A percentile compares a stretch with the other conserved stretches of the same genome.
These are phyloP conservation scores for Boletus fagicola DNA, from an alignment of 768 basidiomycete species.

Conservation along the genomic window DNA sequence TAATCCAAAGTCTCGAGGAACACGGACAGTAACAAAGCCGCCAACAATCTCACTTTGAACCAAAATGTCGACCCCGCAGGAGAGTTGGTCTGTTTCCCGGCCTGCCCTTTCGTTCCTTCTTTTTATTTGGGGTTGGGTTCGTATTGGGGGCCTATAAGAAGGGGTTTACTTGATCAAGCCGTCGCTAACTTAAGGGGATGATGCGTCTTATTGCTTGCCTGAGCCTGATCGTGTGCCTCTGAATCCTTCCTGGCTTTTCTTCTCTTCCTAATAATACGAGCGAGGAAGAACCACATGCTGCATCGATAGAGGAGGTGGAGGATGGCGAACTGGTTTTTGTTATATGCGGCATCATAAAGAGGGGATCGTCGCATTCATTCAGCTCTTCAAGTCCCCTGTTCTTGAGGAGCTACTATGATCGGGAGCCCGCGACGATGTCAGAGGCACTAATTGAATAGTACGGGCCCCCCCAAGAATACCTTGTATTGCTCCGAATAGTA, in stretches of 20 bases:
- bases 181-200: background rate
- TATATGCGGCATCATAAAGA: background rate
- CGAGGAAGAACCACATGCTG: conserved; percentile 12
- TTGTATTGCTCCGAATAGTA: no score
- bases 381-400: background rate
- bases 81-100: no score
- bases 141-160: background rate
- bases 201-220: background rate
- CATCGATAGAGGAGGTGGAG: background rate
- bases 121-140: background rate
- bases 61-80: background rate
- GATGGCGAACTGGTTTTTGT: background rate
- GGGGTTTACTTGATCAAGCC: no score
- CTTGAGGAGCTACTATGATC: background rate
- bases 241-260: background rate
- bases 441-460: no score
- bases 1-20: background rate
- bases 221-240: background rate
- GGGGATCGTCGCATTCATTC: background rate
- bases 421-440: background rate
- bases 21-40: background rate
- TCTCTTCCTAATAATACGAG: conserved; percentile 7
- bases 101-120: background rate
- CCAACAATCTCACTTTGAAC: background rate
- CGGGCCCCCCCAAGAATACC: no score